Evolutionary conservation across 192 early-diverging fungal genomes (phyloP).

Genomic region (Coemansia javaensis): DNA sequence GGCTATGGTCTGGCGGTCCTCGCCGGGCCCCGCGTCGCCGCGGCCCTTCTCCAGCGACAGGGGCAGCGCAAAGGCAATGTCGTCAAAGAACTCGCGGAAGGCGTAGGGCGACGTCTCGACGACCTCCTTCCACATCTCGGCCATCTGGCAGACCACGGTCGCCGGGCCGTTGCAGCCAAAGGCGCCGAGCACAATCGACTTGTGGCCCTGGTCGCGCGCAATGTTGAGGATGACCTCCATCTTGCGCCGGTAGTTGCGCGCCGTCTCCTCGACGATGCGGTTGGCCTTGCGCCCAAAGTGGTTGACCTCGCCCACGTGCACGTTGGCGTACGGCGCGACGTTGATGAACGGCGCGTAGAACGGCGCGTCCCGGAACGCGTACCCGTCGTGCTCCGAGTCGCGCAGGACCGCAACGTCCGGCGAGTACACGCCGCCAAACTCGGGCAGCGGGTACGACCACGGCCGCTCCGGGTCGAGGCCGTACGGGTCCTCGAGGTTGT

Average conservation of each 20-base stretch:
- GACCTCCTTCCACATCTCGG: constrained; percentile 50
- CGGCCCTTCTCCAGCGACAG: constrained; percentile 5
- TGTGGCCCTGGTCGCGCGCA: constrained; percentile 49
- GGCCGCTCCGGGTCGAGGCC: constrained; percentile 38
- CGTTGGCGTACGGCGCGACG: constrained; percentile 43
- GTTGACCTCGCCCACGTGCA: constrained; percentile 44
- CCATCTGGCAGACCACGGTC: constrained; percentile 29
- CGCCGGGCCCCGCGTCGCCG: constrained; percentile 32
- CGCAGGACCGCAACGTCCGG: constrained; percentile 46
- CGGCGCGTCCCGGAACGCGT: constrained; percentile 46
- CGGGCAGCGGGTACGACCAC: constrained; percentile 48
- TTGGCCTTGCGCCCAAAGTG: constrained; percentile 43
- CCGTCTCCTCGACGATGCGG: constrained; percentile 43
- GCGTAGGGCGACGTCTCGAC: constrained; percentile 46
- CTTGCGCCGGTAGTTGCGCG: constrained; percentile 42
- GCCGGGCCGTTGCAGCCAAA: constrained; percentile 44
- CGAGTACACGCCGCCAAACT: constrained; percentile 51
- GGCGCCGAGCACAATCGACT: constrained; percentile 44
- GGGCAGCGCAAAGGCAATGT: constrained; percentile 44
- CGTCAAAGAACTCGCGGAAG: constrained; percentile 50
- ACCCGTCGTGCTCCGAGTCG: constrained; percentile 46
- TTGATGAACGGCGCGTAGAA: constrained; percentile 44
- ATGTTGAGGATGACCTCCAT: constrained; percentile 50
- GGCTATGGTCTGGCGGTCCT: constrained; percentile 16
- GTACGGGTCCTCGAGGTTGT: constrained; percentile 49